phyloP scores from a whole-genome alignment of 2,329 filamentous ascomycete genomes.

The Beauveria asiatica region DNA sequence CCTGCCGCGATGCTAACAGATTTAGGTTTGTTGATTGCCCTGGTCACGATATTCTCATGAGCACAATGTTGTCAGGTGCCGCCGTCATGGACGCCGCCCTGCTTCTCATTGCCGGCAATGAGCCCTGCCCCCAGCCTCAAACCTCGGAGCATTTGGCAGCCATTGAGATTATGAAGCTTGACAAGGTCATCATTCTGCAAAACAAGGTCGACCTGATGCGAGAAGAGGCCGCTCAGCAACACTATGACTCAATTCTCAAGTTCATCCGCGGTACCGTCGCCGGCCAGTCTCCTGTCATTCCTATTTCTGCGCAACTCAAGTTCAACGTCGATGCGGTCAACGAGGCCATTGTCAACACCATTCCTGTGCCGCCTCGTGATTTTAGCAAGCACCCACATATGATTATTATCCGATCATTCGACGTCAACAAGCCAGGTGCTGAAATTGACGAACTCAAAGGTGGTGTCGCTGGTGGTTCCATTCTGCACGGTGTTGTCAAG shows the following conservation, averaged over 20 bases:
- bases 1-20: not conserved
- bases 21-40: constrained; percentile 92
- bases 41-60: constrained; percentile 99
- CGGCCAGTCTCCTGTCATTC: constrained; percentile 89
- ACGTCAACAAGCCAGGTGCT: constrained; percentile 98
- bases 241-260: constrained; percentile 95
- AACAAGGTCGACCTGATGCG: constrained; percentile 99
- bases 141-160: constrained; percentile 97
- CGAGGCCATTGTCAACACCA: constrained; percentile 90
- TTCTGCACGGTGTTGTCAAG: constrained; percentile 93
- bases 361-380: constrained; percentile 84
- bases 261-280: constrained; percentile 97
- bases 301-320: constrained; percentile 95
- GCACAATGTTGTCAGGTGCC: constrained; percentile 98
- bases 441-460: constrained; percentile 98
- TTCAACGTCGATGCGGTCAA: constrained; percentile 99
- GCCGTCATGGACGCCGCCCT: constrained; percentile 99
- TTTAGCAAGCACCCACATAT: constrained; percentile 91
- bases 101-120: constrained; percentile 93
- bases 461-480: constrained; percentile 94
- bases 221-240: constrained; percentile 84
- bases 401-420: constrained; percentile 98
- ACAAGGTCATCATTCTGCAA: constrained; percentile 98
- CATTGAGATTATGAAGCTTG: constrained; percentile 99
- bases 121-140: constrained; percentile 95